Percentiles rank a stretch among this genome's conserved stretches.
Conservation (phyloP, 345 rosid genomes). For the Corymbia maculata region DNA sequence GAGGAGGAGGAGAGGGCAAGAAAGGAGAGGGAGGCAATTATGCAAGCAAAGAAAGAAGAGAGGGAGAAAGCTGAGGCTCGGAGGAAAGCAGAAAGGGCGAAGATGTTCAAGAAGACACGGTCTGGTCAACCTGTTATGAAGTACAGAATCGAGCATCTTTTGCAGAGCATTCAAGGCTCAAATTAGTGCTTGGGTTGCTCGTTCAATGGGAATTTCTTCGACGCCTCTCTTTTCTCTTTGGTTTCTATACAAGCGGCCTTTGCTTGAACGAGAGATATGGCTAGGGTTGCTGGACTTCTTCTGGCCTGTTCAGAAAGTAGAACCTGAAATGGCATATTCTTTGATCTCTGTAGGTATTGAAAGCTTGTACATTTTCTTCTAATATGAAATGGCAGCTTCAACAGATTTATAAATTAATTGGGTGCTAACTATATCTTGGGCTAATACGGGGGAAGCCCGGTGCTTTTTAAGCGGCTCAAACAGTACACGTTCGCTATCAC, state of each 20-base stretch:
- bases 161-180: conserved; percentile 58
- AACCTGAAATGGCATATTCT: not conserved
- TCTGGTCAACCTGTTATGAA: conserved; percentile 91
- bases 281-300: not conserved
- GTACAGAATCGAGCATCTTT: conserved; percentile 76
- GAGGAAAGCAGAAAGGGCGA: conserved; percentile 52
- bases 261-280: not conserved
- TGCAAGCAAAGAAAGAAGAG: conserved; percentile 59
- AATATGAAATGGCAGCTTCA: not conserved
- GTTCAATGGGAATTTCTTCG: not conserved
- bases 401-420: not conserved
- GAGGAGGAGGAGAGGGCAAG: conserved; percentile 63
- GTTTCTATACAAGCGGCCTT: not conserved
- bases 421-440: not conserved
- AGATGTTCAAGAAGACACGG: conserved; percentile 68
- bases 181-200: not conserved
- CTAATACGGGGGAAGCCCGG: not conserved
- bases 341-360: not conserved
- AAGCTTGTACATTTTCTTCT: not conserved
- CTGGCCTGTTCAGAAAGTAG: not conserved
- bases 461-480: not conserved
- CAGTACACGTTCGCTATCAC: not conserved
- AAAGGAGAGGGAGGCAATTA: conserved; percentile 47
- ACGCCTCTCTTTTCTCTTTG: not conserved
- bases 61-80: conserved; percentile 57